A percentile compares a stretch with the other conserved stretches of the same genome.
Conservation (phyloP, 192 early-diverging fungal species). For the Entomortierella beljakovae region DNA sequence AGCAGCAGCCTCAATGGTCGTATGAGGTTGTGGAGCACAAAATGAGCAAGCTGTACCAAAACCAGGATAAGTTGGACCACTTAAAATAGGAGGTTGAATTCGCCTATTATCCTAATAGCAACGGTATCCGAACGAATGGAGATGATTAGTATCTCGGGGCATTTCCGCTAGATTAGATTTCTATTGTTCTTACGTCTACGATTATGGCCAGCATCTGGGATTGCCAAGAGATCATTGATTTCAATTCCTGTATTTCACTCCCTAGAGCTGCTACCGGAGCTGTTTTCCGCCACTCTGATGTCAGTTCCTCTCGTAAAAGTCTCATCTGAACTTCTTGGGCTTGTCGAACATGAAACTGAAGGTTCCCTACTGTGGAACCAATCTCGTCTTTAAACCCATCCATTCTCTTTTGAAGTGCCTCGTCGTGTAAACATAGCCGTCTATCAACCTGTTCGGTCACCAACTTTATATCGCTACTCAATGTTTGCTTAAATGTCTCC, state of each 20-base stretch:
- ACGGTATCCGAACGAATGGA: not conserved
- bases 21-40: too few relatives aligned
- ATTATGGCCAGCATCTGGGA: slow-evolving; percentile 16
- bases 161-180: not conserved
- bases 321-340: not conserved
- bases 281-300: not conserved
- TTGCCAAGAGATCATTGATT: not conserved
- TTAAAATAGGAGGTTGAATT: too few relatives aligned
- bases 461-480: not conserved
- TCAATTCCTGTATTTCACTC: slow-evolving; percentile 5
- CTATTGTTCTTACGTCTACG: not conserved
- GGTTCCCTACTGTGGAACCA: not conserved
- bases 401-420: not conserved
- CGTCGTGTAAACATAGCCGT: not conserved
- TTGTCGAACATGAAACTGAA: not conserved
- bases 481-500: not conserved
- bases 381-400: not conserved
- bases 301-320: not conserved
- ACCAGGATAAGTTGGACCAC: too few relatives aligned
- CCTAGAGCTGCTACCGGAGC: not conserved
- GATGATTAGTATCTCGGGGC: not conserved
- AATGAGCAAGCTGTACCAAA: too few relatives aligned
- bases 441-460: not conserved
- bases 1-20: too few relatives aligned
- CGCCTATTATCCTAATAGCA: too few relatives aligned